Evolutionary conservation across 2,329 filamentous ascomycete genomes (phyloP).

Genomic region (Clarireedia paspali): DNA sequence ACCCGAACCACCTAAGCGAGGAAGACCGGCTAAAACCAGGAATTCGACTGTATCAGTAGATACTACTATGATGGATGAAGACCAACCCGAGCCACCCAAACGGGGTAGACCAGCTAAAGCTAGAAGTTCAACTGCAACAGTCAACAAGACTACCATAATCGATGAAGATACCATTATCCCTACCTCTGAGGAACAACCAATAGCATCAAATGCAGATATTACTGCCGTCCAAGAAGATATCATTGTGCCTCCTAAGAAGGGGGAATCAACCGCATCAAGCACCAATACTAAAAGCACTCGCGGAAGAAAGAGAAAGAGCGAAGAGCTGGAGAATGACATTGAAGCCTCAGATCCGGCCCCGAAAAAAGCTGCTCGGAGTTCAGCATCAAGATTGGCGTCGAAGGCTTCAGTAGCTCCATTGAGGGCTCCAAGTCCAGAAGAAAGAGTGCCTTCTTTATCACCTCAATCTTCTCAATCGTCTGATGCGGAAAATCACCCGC

Average conservation of each 20-base stretch:
- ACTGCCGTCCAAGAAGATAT: conserved; percentile 49
- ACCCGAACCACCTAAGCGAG: neutral
- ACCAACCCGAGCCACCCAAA: neutral
- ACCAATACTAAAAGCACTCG: conserved; percentile 53
- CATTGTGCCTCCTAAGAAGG: conserved; percentile 35
- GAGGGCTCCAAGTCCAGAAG: conserved; percentile 40
- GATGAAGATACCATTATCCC: neutral
- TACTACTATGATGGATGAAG: neutral
- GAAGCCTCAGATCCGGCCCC: conserved; percentile 35
- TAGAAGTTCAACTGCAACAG: neutral
- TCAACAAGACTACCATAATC: neutral
- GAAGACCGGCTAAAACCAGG: neutral
- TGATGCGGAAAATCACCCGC: conserved; percentile 72
- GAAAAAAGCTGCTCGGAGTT: conserved; percentile 29
- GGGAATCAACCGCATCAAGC: conserved; percentile 33
- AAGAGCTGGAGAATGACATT: conserved; percentile 47
- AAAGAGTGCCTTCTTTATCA: conserved; percentile 31
- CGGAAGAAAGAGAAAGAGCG: conserved; percentile 42
- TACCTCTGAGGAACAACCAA: neutral
- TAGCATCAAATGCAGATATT: conserved; percentile 19
- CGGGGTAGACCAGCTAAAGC: neutral
- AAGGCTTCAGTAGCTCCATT: conserved; percentile 37
- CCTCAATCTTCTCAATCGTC: conserved; percentile 57
- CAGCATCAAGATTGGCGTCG: conserved; percentile 40
- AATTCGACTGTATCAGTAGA: neutral